Percentiles rank a stretch among this genome's conserved stretches.
Conservation (phyloP, 345 rosid species). For the Odontarrhena argentea region DNA sequence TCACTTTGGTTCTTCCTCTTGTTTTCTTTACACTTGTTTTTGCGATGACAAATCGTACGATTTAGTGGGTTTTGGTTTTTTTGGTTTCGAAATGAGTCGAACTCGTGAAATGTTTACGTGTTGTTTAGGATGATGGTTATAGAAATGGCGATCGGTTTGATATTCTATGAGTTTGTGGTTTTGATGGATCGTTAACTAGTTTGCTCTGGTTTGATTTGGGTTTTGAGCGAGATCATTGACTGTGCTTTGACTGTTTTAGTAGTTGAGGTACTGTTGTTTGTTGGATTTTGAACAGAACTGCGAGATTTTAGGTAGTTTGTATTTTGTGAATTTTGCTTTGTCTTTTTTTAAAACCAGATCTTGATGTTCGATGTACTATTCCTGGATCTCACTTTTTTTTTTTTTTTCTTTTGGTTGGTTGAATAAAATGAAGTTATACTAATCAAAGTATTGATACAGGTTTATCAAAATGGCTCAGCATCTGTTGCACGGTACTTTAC, state of each 20-base stretch:
- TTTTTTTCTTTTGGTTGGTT: background rate
- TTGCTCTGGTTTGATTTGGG: background rate
- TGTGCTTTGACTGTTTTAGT: background rate
- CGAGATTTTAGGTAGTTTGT: background rate
- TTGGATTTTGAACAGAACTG: background rate
- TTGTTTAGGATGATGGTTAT: background rate
- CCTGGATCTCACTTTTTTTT: constrained; percentile 23
- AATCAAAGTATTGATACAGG: constrained; percentile 7
- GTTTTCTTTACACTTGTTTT: constrained; percentile 1
- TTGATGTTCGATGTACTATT: constrained; percentile 11
- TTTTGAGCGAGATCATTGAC: constrained; percentile 20
- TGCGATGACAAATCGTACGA: background rate
- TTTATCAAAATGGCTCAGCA: constrained; percentile 71
- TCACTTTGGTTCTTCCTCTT: constrained; percentile 3
- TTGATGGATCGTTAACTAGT: background rate
- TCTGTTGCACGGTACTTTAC: constrained; percentile 82
- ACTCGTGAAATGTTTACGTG: background rate
- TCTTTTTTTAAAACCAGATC: constrained; percentile 29
- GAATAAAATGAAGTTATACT: background rate
- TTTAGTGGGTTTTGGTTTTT: background rate
- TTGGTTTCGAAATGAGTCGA: constrained; percentile 12
- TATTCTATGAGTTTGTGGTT: background rate
- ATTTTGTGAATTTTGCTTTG: background rate
- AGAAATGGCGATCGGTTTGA: constrained; percentile 1
- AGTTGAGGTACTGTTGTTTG: background rate